These are phyloP conservation scores for Trichoderma koningii DNA, from an alignment of 2,329 filamentous ascomycete genomes.

Conservation along the genomic window DNA sequence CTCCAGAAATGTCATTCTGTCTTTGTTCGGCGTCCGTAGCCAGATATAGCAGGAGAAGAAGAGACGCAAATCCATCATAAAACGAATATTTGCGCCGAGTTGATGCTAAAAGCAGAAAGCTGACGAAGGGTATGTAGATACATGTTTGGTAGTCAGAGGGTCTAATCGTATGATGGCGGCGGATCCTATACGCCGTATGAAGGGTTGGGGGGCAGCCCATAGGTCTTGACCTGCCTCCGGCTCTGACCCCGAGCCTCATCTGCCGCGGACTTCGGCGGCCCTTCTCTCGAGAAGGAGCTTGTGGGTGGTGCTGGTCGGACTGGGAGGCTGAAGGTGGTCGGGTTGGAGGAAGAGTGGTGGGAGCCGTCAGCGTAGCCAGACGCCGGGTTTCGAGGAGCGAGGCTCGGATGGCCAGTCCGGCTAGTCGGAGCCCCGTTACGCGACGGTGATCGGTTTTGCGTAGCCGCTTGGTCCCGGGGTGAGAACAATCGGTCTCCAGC, in stretches of 20 bases:
- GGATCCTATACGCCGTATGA: constrained; percentile 39
- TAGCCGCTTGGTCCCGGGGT: constrained; percentile 52
- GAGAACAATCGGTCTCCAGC: constrained; percentile 57
- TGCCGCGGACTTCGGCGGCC: constrained; percentile 57
- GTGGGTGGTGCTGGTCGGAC: constrained; percentile 63
- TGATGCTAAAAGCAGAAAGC: constrained; percentile 39
- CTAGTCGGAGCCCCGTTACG: constrained; percentile 51
- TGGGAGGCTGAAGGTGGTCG: constrained; percentile 62
- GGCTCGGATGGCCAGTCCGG: constrained; percentile 53
- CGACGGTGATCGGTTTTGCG: constrained; percentile 55
- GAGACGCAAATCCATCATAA: constrained; percentile 29
- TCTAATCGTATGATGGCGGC: constrained; percentile 18
- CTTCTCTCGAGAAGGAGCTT: constrained; percentile 59
- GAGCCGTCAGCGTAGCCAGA: constrained; percentile 43
- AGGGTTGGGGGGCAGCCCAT: constrained; percentile 51
- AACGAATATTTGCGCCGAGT: constrained; percentile 37
- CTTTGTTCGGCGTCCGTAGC: constrained; percentile 7
- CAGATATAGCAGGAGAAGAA: neutral
- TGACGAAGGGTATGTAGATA: constrained; percentile 20
- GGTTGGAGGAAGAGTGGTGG: constrained; percentile 48
- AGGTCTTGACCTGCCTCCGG: constrained; percentile 54
- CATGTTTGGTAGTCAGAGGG: neutral
- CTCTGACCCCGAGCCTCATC: constrained; percentile 56
- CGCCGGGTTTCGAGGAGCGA: constrained; percentile 57
- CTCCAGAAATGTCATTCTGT: neutral